phyloP scores from a whole-genome alignment of 495 filamentous ascomycete species.

The Aspergillus taichungensis region DNA sequence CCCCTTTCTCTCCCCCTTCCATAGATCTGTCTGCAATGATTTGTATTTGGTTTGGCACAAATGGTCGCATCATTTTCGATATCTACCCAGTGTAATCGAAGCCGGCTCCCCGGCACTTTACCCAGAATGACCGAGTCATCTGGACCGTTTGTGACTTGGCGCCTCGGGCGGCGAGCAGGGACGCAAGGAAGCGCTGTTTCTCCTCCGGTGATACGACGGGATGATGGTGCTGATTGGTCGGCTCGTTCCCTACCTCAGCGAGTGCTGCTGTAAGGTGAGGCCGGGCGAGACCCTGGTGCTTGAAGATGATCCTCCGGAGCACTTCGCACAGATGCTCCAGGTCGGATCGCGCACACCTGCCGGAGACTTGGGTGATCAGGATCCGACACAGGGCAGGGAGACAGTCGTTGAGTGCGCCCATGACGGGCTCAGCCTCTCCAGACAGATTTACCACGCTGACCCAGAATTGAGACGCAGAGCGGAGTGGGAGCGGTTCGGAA shows the following conservation, averaged over 20 bases:
- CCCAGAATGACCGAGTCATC: conserved; percentile 59
- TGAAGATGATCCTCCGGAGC: conserved; percentile 63
- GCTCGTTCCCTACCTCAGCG: conserved; percentile 47
- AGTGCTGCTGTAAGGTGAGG: conserved; percentile 52
- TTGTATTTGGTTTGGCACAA: background rate
- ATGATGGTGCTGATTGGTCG: conserved; percentile 22
- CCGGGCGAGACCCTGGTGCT: conserved; percentile 56
- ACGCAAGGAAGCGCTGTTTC: conserved; percentile 28
- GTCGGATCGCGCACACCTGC: conserved; percentile 67
- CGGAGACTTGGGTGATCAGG: conserved; percentile 61
- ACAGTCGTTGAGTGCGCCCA: conserved; percentile 46
- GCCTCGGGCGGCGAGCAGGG: conserved; percentile 48
- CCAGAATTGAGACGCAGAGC: conserved; percentile 75
- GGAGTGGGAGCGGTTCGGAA: conserved; percentile 71
- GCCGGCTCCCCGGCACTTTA: conserved; percentile 57
- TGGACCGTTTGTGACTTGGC: conserved; percentile 45
- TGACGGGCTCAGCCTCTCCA: conserved; percentile 36
- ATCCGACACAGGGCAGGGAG: conserved; percentile 51
- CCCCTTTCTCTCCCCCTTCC: background rate
- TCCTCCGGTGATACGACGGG: conserved; percentile 22
- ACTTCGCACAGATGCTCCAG: conserved; percentile 68
- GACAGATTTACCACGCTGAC: conserved; percentile 42
- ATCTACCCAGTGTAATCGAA: conserved; percentile 49
- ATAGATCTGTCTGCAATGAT: background rate
- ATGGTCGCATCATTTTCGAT: background rate